Evolutionary conservation across 140 eudicot genomes (phyloP), one percentile per base, ranked within the genome.

Genomic region (Ambrosia hybrid): DNA sequence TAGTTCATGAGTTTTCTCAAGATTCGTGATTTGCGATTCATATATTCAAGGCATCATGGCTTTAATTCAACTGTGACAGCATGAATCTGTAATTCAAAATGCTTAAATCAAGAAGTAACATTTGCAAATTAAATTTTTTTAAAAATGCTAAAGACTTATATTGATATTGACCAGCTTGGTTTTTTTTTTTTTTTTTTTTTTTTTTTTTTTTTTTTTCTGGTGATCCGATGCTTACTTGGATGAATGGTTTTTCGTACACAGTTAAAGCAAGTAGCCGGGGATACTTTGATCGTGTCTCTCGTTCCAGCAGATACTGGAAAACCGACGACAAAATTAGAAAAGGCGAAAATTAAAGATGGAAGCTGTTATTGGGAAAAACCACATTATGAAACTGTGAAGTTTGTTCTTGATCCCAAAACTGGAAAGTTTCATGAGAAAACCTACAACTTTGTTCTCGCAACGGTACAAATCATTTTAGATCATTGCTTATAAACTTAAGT

Each of bases 241-340:
- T 70, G 15, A 45, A 16, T 14, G 71, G 73, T 74, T 70, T 67
- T 43, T 67, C 63, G 21, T 74, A 26, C 63, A 64, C 77, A 94
- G 97, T 84, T 91, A 45, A 65, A 85, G 51, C 79, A 79, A 52
- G 69, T 79, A 36, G 81, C 88, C 64, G 90, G 83, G 48, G 96
- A 91, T 73, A 81, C 95, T 68, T 83, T 94, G 90, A 80, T 86
- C 86, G 66, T 94, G 36, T 94, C 97, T 41, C 67, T 94, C 12
- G 80, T 94, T 69, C 99, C 99, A 63, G 90, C 96, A 9, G 99
- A 94, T 71, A 73, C 43, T 48, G 99, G 99, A 41, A 94, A 91
- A 82, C 90, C 99, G 6, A 88, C 96, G 11, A 77, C 84, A 1
- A 88, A 67, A 81, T 75, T 89, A 52, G 99, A 94, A 72, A 94